phyloP scores from a whole-genome alignment of 2,329 filamentous ascomycete species.

The Nothopassalora personata region DNA sequence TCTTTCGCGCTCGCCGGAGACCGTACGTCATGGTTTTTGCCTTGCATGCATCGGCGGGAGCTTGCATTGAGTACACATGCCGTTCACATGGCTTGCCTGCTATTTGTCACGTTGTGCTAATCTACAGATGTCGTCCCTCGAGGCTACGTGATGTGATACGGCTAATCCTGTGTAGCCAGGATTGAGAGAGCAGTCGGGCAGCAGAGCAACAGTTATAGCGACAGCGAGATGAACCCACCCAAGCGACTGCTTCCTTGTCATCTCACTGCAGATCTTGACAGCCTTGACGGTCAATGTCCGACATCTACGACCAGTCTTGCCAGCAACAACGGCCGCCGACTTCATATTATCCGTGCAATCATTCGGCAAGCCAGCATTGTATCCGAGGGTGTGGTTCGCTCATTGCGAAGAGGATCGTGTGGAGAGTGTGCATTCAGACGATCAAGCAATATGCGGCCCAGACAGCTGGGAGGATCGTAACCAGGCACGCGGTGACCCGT shows the following conservation, averaged over 20 bases:
- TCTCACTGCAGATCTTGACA: background rate
- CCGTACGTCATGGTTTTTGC: slow-evolving; percentile 9
- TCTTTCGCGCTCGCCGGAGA: slow-evolving; percentile 4
- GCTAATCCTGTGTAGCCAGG: background rate
- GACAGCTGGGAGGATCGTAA: slow-evolving; percentile 15
- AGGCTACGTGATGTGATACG: slow-evolving; percentile 8
- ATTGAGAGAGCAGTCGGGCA: slow-evolving; percentile 9
- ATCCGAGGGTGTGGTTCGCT: slow-evolving; percentile 12
- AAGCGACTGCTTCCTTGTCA: background rate
- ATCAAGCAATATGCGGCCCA: slow-evolving; percentile 15
- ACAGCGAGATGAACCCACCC: slow-evolving; percentile 12
- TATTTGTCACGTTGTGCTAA: slow-evolving; percentile 17
- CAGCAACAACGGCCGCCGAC: slow-evolving; percentile 3
- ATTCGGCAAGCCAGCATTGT: slow-evolving; percentile 3
- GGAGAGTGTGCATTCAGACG: slow-evolving; percentile 9
- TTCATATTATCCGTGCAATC: slow-evolving; percentile 3
- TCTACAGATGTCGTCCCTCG: slow-evolving; percentile 6
- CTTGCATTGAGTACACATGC: slow-evolving; percentile 17
- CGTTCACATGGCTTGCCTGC: slow-evolving; percentile 18
- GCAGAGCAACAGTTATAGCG: slow-evolving; percentile 10
- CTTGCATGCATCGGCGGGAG: slow-evolving; percentile 9
- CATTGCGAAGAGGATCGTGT: slow-evolving; percentile 17
- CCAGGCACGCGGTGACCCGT: background rate
- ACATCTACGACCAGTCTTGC: background rate
- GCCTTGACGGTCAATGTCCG: background rate